Conservation (phyloP, 208 protist genomes). For the Leishmania tropica region DNA sequence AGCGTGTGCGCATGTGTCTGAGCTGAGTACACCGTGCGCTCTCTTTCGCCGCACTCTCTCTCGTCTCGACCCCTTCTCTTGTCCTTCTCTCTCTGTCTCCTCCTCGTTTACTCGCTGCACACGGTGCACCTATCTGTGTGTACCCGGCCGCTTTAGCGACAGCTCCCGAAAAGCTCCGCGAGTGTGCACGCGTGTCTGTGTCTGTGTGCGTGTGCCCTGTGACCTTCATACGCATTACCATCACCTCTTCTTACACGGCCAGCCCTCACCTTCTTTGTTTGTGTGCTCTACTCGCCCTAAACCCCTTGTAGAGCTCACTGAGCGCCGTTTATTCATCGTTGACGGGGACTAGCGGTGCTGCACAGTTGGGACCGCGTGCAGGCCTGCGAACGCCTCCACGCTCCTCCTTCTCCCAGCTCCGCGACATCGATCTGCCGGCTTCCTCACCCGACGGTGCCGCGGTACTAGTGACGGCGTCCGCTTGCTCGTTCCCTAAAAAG, state of each 20-base stretch:
- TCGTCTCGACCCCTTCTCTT: background rate
- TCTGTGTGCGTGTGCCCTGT: background rate
- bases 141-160: background rate
- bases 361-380: background rate
- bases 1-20: background rate
- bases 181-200: background rate
- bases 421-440: background rate
- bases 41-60: background rate
- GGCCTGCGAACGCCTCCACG: background rate
- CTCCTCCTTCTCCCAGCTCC: background rate
- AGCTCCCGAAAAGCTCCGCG: background rate
- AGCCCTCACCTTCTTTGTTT: background rate
- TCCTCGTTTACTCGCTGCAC: background rate
- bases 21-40: background rate
- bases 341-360: background rate
- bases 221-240: background rate
- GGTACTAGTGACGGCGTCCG: background rate
- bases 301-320: background rate
- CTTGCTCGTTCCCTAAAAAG: background rate
- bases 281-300: background rate
- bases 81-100: background rate
- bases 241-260: background rate
- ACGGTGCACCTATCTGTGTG: background rate
- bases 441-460: background rate
- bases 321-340: background rate